phyloP scores from a whole-genome alignment of 2,329 filamentous ascomycete species.

The Fusarium sp. region DNA sequence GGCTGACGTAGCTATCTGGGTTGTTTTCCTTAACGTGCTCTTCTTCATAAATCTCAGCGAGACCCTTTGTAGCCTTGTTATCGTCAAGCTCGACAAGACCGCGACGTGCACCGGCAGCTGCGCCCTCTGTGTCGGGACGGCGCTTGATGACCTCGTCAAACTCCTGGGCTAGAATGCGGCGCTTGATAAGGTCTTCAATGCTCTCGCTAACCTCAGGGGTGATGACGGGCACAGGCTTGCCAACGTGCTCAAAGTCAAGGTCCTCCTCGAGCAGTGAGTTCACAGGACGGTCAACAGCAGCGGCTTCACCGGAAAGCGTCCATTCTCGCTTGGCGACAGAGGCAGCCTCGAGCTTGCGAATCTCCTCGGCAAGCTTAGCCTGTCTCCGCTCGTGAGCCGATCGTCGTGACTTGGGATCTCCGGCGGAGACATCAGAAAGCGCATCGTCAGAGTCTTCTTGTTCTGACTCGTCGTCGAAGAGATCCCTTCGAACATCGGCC shows the following conservation, averaged over 20 bases:
- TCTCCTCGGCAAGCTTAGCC: conserved; percentile 88
- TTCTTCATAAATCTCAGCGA: conserved; percentile 94
- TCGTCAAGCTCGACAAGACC: conserved; percentile 87
- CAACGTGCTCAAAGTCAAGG: conserved; percentile 93
- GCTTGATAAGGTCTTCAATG: conserved; percentile 94
- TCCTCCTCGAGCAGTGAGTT: conserved; percentile 96
- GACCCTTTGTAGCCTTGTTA: conserved; percentile 84
- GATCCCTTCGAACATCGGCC: conserved; percentile 85
- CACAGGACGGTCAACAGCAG: conserved; percentile 81
- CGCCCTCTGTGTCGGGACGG: conserved; percentile 77
- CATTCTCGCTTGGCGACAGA: conserved; percentile 92
- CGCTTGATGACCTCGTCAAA: conserved; percentile 93
- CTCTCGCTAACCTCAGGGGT: conserved; percentile 90
- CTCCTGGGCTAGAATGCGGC: conserved; percentile 87
- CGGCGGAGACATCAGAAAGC: conserved; percentile 74
- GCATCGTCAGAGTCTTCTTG: conserved; percentile 73
- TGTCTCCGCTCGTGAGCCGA: conserved; percentile 90
- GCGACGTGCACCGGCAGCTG: conserved; percentile 71
- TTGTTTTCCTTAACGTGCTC: conserved; percentile 85
- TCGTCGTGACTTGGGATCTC: conserved; percentile 77
- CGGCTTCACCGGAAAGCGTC: conserved; percentile 89
- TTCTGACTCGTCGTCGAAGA: conserved; percentile 85
- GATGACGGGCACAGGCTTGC: conserved; percentile 94
- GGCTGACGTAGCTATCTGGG: conserved; percentile 82
- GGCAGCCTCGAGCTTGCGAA: conserved; percentile 88